Percentiles rank a stretch among this genome's conserved stretches.
Conservation (phyloP, 208 protist species). For the Trypanosoma lewisi region DNA sequence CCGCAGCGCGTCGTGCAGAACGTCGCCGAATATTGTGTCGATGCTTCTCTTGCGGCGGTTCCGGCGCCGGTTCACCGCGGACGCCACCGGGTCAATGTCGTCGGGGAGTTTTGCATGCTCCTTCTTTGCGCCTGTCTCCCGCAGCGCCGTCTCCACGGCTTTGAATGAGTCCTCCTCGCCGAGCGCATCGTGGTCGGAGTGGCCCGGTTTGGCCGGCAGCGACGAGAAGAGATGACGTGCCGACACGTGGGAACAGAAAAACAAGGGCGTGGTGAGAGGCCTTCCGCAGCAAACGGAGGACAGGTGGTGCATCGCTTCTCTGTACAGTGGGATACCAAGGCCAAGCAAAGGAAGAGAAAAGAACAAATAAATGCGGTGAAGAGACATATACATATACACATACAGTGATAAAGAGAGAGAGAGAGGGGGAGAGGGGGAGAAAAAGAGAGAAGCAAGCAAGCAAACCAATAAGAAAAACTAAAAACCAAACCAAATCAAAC, state of each 20-base stretch:
- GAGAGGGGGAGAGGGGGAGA: too few species aligned
- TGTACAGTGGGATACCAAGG: neutral
- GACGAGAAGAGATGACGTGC: neutral
- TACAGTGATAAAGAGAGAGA: too few species aligned
- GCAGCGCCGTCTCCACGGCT: slow-evolving; percentile 33
- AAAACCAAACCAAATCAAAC: too few species aligned
- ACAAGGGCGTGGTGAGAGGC: neutral
- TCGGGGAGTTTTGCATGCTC: slow-evolving; percentile 23
- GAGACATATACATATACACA: too few species aligned
- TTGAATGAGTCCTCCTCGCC: slow-evolving; percentile 47
- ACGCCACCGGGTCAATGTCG: slow-evolving; percentile 30
- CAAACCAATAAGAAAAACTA: too few species aligned
- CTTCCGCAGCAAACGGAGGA: neutral
- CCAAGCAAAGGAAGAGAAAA: neutral
- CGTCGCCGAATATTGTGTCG: slow-evolving; percentile 76
- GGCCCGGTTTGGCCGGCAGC: slow-evolving; percentile 27
- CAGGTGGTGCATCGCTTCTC: neutral
- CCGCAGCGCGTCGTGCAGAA: slow-evolving; percentile 74
- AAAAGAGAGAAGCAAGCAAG: too few species aligned
- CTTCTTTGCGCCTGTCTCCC: slow-evolving; percentile 3
- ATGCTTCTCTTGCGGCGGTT: slow-evolving; percentile 57
- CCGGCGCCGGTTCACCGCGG: slow-evolving; percentile 35
- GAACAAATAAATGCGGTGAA: neutral
- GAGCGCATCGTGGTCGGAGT: slow-evolving; percentile 50
- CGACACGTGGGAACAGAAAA: neutral